Evolutionary conservation across 257 asterid species (phyloP).

Genomic region (Solanum appendiculatum): DNA sequence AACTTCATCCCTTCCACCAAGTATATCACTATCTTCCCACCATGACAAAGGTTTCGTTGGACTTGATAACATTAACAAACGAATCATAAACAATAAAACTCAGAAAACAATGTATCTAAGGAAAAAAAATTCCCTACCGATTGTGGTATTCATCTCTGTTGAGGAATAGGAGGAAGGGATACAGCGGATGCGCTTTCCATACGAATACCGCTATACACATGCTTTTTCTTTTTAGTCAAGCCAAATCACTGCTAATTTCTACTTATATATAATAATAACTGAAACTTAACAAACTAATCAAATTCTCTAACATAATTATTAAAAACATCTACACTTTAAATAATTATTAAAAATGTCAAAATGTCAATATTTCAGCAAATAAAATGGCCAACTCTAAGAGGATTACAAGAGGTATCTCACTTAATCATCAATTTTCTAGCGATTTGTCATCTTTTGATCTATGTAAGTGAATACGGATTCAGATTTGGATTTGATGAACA

Average conservation of each 20-base stretch:
- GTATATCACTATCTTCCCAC: conserved; percentile 59
- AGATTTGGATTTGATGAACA: too few species aligned
- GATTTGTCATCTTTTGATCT: too few species aligned
- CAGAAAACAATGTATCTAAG: background rate
- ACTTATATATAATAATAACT: too few species aligned
- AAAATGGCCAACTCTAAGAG: too few species aligned
- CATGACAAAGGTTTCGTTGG: conserved; percentile 55
- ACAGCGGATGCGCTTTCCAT: conserved; percentile 58
- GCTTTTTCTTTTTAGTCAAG: background rate
- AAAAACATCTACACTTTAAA: too few species aligned
- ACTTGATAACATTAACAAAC: conserved; percentile 10
- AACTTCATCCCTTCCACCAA: conserved; percentile 66
- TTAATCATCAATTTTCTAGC: too few species aligned
- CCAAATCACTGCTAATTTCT: background rate
- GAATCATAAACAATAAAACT: background rate
- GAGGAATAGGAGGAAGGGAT: conserved; percentile 59
- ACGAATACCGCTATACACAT: conserved; percentile 71
- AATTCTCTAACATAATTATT: too few species aligned
- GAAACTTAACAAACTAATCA: too few species aligned
- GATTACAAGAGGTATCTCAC: too few species aligned
- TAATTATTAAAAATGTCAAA: too few species aligned
- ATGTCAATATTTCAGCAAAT: too few species aligned
- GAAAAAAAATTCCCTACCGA: conserved; percentile 17
- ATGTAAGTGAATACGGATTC: too few species aligned
- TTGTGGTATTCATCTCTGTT: conserved; percentile 67